Conservation (phyloP, 148 eudicot species). For the Rheum nobile region DNA sequence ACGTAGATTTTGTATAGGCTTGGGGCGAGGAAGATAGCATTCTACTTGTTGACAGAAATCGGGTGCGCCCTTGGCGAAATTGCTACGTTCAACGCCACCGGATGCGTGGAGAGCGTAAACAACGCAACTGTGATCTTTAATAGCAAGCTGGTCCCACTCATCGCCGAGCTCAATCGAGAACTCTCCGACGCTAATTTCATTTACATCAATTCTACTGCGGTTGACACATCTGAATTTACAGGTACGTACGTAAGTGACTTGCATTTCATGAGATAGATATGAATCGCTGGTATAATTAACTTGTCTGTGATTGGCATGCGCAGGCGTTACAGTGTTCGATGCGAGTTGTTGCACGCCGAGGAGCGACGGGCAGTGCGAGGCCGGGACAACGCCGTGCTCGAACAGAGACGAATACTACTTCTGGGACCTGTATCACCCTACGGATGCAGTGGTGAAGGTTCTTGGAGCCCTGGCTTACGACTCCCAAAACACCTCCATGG, state of each 20-base stretch:
- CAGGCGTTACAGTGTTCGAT: not conserved
- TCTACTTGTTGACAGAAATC: constrained; percentile 48
- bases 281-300: too few relatives aligned
- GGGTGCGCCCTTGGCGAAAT: constrained; percentile 51
- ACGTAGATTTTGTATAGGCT: constrained; percentile 30
- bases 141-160: constrained; percentile 17
- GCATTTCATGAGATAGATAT: too few relatives aligned
- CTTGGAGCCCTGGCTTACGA: not conserved
- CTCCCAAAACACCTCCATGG: not conserved
- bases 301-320: too few relatives aligned
- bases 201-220: not conserved
- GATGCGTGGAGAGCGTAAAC: constrained; percentile 41
- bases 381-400: not conserved
- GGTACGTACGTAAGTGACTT: too few relatives aligned
- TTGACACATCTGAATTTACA: not conserved
- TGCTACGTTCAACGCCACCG: constrained; percentile 11
- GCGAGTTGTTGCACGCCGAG: not conserved
- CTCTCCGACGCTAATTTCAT: not conserved
- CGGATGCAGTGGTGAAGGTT: not conserved
- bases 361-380: not conserved
- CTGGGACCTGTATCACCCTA: constrained; percentile 1
- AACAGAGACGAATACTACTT: not conserved
- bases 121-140: constrained; percentile 29
- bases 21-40: constrained; percentile 50
- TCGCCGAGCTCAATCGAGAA: not conserved